These are phyloP conservation scores for Galerina marginata DNA, from an alignment of 768 basidiomycete species.

Conservation along the genomic window DNA sequence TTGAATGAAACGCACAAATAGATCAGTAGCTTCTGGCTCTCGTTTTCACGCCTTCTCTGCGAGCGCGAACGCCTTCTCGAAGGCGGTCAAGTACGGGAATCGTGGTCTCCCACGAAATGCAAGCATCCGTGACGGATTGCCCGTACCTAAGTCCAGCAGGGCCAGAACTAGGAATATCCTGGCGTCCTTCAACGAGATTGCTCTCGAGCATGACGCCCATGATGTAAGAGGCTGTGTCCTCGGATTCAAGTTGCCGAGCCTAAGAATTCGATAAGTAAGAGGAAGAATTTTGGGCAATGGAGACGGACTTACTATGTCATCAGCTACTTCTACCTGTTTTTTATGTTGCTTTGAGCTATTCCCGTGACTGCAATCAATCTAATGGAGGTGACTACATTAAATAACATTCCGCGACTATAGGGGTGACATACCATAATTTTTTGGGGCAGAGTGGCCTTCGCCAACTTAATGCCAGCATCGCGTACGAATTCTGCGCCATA, in stretches of 20 bases:
- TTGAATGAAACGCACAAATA: not conserved
- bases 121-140: conserved; percentile 88
- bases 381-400: conserved; percentile 5
- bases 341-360: conserved; percentile 93
- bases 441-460: conserved; percentile 76
- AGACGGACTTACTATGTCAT: conserved; percentile 73
- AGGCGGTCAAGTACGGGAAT: conserved; percentile 82
- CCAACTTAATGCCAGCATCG: conserved; percentile 73
- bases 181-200: conserved; percentile 86
- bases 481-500: conserved; percentile 81
- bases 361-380: conserved; percentile 98
- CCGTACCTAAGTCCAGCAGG: conserved; percentile 79
- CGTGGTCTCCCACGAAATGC: conserved; percentile 90
- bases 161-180: conserved; percentile 79
- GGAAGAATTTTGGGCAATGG: not conserved
- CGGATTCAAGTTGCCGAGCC: conserved; percentile 75
- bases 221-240: conserved; percentile 73
- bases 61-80: conserved; percentile 84
- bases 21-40: conserved; percentile 16
- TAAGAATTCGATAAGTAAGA: conserved; percentile 33
- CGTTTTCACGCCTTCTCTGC: conserved; percentile 56
- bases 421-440: conserved; percentile 80
- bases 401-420: conserved; percentile 8
- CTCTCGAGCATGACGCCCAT: conserved; percentile 97
- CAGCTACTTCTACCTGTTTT: conserved; percentile 87